phyloP scores from a whole-genome alignment of 2,329 filamentous ascomycete species.

The Aspergillus novoparasiticus region DNA sequence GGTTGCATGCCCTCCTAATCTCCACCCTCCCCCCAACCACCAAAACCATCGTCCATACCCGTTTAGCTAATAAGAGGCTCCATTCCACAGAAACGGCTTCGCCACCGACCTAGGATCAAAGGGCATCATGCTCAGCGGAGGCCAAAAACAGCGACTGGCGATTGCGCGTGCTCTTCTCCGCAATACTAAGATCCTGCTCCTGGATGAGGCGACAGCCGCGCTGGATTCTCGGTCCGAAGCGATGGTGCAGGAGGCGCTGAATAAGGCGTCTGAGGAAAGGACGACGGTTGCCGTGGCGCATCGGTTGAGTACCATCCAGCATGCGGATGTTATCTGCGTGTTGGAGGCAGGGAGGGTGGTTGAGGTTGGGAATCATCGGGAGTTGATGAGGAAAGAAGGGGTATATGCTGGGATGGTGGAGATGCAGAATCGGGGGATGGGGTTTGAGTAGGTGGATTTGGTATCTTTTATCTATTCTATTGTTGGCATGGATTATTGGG shows the following conservation, averaged over 20 bases:
- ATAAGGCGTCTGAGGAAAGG: constrained; percentile 64
- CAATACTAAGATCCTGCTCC: constrained; percentile 77
- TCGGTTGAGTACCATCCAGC: constrained; percentile 43
- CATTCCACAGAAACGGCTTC: too few relatives aligned
- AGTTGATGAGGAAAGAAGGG: background rate
- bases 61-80: too few relatives aligned
- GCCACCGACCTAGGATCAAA: too few relatives aligned
- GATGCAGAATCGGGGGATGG: background rate
- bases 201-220: constrained; percentile 87
- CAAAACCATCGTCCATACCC: too few relatives aligned
- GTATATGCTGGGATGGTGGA: background rate
- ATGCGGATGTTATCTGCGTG: constrained; percentile 48
- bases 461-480: too few relatives aligned
- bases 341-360: constrained; percentile 37
- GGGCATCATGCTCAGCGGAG: constrained; percentile 78
- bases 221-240: constrained; percentile 85
- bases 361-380: background rate
- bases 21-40: too few relatives aligned
- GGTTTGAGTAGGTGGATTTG: too few relatives aligned
- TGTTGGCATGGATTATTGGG: too few relatives aligned
- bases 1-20: too few relatives aligned
- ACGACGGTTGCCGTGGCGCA: constrained; percentile 45
- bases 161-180: constrained; percentile 81
- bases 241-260: constrained; percentile 79
- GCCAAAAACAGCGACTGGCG: constrained; percentile 87